Evolutionary conservation across 129 eudicot species (phyloP).

Genomic region (Lactuca saligna): DNA sequence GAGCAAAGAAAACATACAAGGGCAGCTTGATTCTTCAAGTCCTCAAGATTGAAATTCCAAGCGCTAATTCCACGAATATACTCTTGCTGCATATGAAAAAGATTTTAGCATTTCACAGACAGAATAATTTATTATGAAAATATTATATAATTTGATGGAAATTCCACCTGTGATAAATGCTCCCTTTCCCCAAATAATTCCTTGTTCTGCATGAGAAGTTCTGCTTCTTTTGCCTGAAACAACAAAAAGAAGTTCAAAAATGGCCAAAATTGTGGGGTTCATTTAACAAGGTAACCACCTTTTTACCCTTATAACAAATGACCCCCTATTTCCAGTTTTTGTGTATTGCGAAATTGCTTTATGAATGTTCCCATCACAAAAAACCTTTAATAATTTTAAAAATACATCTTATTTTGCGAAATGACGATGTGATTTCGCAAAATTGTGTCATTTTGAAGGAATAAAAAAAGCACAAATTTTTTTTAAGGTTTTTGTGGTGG

Average conservation of each 20-base stretch:
- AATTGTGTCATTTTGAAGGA: too few species aligned
- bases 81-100: conserved; percentile 73
- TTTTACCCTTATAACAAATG: not conserved
- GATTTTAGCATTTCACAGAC: not conserved
- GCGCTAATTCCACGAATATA: conserved; percentile 97
- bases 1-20: conserved; percentile 50
- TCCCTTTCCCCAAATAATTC: conserved; percentile 82
- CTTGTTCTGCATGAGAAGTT: conserved; percentile 77
- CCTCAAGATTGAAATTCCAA: conserved; percentile 96
- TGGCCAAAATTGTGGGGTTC: not conserved
- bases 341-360: not conserved
- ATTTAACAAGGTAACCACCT: not conserved
- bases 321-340: not conserved
- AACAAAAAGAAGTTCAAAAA: conserved; percentile 1
- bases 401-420: too few species aligned
- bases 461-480: too few species aligned
- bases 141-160: conserved; percentile 11
- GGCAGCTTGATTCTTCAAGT: conserved; percentile 93
- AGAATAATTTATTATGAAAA: conserved; percentile 5
- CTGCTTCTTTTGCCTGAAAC: conserved; percentile 86
- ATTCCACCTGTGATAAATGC: conserved; percentile 81
- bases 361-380: too few species aligned
- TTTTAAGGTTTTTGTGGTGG: not conserved
- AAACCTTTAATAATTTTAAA: too few species aligned
- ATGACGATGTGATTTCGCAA: too few species aligned